phyloP scores from a whole-genome alignment of 768 basidiomycete species.

The Boletus rubescentipes region DNA sequence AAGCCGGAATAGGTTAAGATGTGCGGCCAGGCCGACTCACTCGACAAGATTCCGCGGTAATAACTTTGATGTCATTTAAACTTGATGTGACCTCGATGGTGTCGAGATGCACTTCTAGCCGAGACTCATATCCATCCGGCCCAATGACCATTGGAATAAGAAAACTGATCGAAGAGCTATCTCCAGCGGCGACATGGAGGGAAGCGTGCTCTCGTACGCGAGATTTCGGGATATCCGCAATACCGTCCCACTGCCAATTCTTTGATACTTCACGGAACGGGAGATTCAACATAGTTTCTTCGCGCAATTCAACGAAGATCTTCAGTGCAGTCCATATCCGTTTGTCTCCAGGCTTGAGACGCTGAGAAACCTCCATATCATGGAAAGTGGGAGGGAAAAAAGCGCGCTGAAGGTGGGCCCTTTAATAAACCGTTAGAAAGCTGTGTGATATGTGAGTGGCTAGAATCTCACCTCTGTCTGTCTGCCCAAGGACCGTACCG shows the following conservation, averaged over 20 bases:
- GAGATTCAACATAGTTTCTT: constrained; percentile 74
- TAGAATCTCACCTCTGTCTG: constrained; percentile 66
- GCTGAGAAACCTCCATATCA: constrained; percentile 53
- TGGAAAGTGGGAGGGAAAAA: constrained; percentile 86
- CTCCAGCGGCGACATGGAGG: constrained; percentile 72
- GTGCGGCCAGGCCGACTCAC: constrained; percentile 38
- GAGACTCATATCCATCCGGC: constrained; percentile 72
- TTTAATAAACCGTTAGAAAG: constrained; percentile 26
- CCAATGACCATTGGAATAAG: constrained; percentile 78
- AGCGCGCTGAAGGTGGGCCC: constrained; percentile 70
- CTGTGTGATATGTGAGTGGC: neutral
- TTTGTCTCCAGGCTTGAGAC: constrained; percentile 71
- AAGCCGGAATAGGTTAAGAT: constrained; percentile 14
- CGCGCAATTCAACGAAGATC: constrained; percentile 77
- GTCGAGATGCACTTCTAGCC: constrained; percentile 80
- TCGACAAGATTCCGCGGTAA: constrained; percentile 75
- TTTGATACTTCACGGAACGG: constrained; percentile 93
- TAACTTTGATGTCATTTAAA: constrained; percentile 81
- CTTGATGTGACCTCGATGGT: constrained; percentile 76
- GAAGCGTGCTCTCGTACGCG: constrained; percentile 65
- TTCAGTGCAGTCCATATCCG: constrained; percentile 83
- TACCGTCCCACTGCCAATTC: constrained; percentile 94
- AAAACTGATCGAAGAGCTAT: constrained; percentile 84
- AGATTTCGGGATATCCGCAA: constrained; percentile 45
- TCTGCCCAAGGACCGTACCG: constrained; percentile 98